Base-by-base conservation (phyloP, 106 monocot species). In the Posidonia australis region DNA sequence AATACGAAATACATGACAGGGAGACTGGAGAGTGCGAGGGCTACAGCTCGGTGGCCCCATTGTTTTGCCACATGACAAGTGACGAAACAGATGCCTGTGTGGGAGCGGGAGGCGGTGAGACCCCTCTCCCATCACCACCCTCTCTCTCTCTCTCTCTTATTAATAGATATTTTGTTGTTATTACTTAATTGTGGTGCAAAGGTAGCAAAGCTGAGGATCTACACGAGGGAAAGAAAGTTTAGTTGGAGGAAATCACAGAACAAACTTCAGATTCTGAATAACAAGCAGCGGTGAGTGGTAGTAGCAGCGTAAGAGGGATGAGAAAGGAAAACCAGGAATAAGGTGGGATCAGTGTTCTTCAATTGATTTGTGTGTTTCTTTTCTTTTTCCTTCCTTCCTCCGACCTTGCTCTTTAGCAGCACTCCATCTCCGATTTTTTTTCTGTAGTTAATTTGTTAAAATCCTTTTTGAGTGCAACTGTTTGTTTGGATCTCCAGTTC, bases 401-500 rank as follows among this genome's bases (percentile, higher is more conserved):
- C 52, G 6, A 29, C 51, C 13, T 31, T 53, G 9, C 9, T 67
- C 14, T 18, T 17, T 1, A 41, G 6, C 61, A 1, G n/a, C 16
- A 27, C 61, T 20, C 20, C n/a, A 21, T 23, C 16, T 26, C 24
- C 23, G 54, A 20, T 77, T 36, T 4, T 36, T 36, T 2, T 36
- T 36, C 36, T 36, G 36, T 36, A 36, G 36, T 36, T 36, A 36
- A 36, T 36, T 36, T 36, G 2, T 7, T 36, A 2, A 36, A 7
- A 36, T 7, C 36, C 58, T 24, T 69, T 58, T 69, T 69, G 82
- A 70, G 71, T 77, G 82, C 72, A 82, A 82, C 75, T 77, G 73
- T 79, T 78, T 76, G 84, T 79, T 90, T 66, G 75, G 76, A 64
- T 84, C 77, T 85, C 80, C 66, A 63, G 54, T 64, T 60, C 72